Evolutionary conservation across 1,139 yeast species (phyloP).

Genomic region (Suhomyces wounanorum): DNA sequence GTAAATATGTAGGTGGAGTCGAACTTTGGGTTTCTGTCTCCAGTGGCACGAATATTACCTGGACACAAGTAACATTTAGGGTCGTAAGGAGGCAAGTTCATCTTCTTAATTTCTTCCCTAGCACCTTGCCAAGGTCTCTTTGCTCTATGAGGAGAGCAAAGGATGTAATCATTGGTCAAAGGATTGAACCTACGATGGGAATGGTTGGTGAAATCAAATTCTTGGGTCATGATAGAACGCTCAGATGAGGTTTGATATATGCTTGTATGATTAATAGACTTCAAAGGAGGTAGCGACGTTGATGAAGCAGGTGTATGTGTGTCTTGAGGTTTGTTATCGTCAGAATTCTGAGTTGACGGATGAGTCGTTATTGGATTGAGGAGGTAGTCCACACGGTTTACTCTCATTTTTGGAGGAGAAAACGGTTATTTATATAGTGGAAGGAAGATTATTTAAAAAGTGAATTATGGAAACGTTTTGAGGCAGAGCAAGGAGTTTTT

Average conservation of each 20-base stretch:
- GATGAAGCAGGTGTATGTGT: background rate
- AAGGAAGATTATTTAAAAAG: background rate
- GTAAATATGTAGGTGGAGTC: conserved; percentile 58
- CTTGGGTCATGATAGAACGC: conserved; percentile 24
- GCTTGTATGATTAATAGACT: background rate
- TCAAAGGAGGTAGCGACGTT: background rate
- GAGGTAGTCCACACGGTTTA: conserved; percentile 23
- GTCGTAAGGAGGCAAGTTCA: conserved; percentile 56
- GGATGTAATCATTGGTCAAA: conserved; percentile 60
- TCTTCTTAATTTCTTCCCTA: conserved; percentile 52
- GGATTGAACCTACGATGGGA: conserved; percentile 75
- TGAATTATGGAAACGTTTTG: background rate
- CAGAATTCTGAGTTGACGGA: background rate
- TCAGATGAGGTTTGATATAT: background rate
- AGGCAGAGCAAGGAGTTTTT: background rate
- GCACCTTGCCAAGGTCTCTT: conserved; percentile 86
- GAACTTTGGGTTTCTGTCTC: conserved; percentile 64
- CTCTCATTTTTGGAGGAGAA: conserved; percentile 8
- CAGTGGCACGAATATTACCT: conserved; percentile 66
- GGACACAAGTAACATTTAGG: conserved; percentile 75
- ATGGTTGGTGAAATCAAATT: conserved; percentile 53
- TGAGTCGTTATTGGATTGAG: conserved; percentile 23
- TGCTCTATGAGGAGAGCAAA: conserved; percentile 77
- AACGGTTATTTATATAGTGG: conserved; percentile 4
- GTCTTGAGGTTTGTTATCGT: background rate